Evolutionary conservation across 441 rosid species (phyloP).

Genomic region (Geranium incanum): DNA sequence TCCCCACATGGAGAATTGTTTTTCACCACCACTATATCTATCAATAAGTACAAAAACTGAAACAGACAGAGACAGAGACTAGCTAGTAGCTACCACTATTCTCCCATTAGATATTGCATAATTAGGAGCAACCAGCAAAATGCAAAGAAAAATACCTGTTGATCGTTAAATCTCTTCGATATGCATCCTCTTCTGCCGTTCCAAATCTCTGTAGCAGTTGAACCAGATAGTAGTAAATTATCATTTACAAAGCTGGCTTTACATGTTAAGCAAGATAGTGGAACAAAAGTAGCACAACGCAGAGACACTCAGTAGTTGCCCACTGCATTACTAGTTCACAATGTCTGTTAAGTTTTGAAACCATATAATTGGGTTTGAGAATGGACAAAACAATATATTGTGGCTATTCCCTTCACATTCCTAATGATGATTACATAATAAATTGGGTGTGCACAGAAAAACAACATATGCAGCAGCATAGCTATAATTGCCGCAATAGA

Average conservation of each 20-base stretch:
- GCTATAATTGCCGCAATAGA: slow-evolving; percentile 10
- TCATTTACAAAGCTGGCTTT: background rate
- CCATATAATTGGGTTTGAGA: background rate
- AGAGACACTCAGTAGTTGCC: background rate
- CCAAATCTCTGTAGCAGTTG: slow-evolving; percentile 62
- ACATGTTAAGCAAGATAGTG: background rate
- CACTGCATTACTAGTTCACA: slow-evolving; percentile 1
- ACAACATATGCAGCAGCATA: background rate
- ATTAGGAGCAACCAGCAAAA: background rate
- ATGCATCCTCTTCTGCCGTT: slow-evolving; percentile 90
- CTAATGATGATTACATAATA: background rate
- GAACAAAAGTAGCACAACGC: background rate
- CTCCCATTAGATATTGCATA: background rate
- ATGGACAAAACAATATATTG: background rate
- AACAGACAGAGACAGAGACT: background rate
- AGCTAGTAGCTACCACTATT: background rate
- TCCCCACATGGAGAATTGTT: background rate
- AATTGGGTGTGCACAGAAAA: background rate
- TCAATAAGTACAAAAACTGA: background rate
- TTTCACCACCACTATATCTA: background rate
- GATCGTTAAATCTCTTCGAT: slow-evolving; percentile 83
- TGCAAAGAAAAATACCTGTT: slow-evolving; percentile 51
- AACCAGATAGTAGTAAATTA: slow-evolving; percentile 10
- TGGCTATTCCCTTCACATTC: background rate
- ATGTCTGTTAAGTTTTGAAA: background rate